Evolutionary conservation across 2,329 filamentous ascomycete species (phyloP).

Genomic region (Colletotrichum tofieldiae): DNA sequence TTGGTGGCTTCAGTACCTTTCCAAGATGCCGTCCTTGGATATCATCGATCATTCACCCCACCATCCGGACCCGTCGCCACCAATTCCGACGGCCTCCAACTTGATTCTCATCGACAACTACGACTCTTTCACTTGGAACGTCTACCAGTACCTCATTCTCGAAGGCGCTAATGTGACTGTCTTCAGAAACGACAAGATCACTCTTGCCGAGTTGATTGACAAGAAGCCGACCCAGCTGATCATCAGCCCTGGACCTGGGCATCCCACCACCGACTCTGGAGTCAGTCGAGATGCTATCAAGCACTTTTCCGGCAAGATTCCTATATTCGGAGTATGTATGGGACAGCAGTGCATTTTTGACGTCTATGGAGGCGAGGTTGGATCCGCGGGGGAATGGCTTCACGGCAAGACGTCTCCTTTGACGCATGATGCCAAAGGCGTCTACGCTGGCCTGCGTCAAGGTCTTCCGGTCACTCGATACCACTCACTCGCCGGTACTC

Average conservation of each 20-base stretch:
- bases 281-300: conserved; percentile 93
- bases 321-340: conserved; percentile 98
- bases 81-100: conserved; percentile 86
- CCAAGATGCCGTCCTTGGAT: conserved; percentile 65
- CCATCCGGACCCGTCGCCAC: conserved; percentile 81
- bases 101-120: conserved; percentile 98
- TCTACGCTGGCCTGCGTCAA: conserved; percentile 86
- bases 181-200: conserved; percentile 92
- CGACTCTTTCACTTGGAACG: conserved; percentile 99
- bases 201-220: conserved; percentile 84
- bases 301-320: conserved; percentile 94
- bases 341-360: conserved; percentile 99
- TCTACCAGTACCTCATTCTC: conserved; percentile 98
- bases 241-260: conserved; percentile 94
- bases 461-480: conserved; percentile 92
- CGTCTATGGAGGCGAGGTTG: conserved; percentile 91
- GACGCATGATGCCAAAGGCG: conserved; percentile 91
- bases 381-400: conserved; percentile 94
- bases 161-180: conserved; percentile 94
- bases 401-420: conserved; percentile 97
- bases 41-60: conserved; percentile 88
- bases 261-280: conserved; percentile 91
- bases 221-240: conserved; percentile 94
- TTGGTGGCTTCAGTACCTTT: not conserved
- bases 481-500: conserved; percentile 94